Evolutionary conservation across 192 early-diverging fungal species (phyloP), one percentile per base, ranked within the genome.

Genomic region (Funneliformis mosseae): DNA sequence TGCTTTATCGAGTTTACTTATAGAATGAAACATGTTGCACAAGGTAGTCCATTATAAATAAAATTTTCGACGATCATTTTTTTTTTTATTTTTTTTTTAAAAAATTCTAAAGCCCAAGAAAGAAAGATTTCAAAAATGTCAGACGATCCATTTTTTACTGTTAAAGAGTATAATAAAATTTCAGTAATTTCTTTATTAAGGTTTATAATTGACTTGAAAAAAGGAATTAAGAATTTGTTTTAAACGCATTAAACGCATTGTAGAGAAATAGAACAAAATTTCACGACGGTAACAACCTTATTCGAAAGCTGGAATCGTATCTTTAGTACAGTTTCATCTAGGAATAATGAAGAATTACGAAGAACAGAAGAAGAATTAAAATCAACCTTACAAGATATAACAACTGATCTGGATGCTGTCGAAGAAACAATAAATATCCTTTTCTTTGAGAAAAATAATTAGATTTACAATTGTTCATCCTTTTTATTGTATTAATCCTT

Each of bases 301-400:
- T 89, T 80, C 55, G 80, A 87, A 55, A 87, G 85, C 23, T 91
- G 86, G 86, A 85, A 87, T 46, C 84, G 90, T 48, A 91, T 91
- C 38, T 84, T 85, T 8, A 86, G 83, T 71, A 91, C 90, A 16
- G 90, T 89, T 38, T 82, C 84, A 25, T 89, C 88, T 10, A 76
- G 83, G 50, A 80, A 84, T 10, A 89, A 89, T 80, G 88, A 91
- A 67, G 90, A 91, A 41, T 77, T 91, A 21, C 11, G 85, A 21
- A 84, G 89, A 83, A 88, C 90, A 11, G 88, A 85, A 39, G 90
- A 91, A 46, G 90, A 91, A 62, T 69, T 91, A 0, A 66, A 43
- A 33, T 70, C 81, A 43, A 80, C 82, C 38, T 50, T 89, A 18
- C 71, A 82, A 67, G 84, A 77, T 39, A 84, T 91, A 16, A 83